Base-by-base conservation (phyloP, 1,139 yeast species). In the Taiozyma onychis region DNA sequence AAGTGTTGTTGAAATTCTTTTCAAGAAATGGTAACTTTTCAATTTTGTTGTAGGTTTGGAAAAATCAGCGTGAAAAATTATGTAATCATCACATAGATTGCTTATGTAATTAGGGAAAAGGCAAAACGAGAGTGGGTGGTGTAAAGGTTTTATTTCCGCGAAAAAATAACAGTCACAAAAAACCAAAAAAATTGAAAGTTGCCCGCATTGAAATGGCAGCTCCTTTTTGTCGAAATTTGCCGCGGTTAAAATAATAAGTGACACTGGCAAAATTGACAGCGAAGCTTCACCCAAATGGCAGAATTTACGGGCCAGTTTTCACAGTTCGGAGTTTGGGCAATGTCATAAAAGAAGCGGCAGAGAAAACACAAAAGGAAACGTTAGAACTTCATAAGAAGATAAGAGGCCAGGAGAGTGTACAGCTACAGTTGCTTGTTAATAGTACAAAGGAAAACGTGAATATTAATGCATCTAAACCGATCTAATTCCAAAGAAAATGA, bases 21-120 rank as follows among this genome's bases (percentile, higher is more conserved):
- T 37, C 41, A 37, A 37, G 41, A 44, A 22, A 30, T 49, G 43
- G 42, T 35, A 50, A 48, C 48, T 47, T 48, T 50, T 50, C 52
- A 50, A 43, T 50, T 50, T 50, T 50, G 24, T 44, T 41, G 51
- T 48, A 32, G 39, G 46, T 37, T 41, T 11, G 42, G 43, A 41
- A 41, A 41, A 41, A 44, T 43, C 41, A 27, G 18, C 48, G 28
- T 18, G 16, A 11, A 32, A 11, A 27, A 11, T 49, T 49, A 46
- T 16, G 13, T 46, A 37, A 46, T 14, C 14, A n/a, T 8, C 1
- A 24, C 18, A 37, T 13, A 18, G 3, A 2, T 13, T 16, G 51
- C 16, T 50, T 50, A 50, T 43, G 41, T 50, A 45, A 50, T n/a
- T 18, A 10, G 30, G 30, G 11, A 27, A 27, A 27, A 18, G 18